These are phyloP conservation scores for Ampelomyces quisqualis DNA, from an alignment of 2,329 filamentous ascomycete species.

Conservation along the genomic window DNA sequence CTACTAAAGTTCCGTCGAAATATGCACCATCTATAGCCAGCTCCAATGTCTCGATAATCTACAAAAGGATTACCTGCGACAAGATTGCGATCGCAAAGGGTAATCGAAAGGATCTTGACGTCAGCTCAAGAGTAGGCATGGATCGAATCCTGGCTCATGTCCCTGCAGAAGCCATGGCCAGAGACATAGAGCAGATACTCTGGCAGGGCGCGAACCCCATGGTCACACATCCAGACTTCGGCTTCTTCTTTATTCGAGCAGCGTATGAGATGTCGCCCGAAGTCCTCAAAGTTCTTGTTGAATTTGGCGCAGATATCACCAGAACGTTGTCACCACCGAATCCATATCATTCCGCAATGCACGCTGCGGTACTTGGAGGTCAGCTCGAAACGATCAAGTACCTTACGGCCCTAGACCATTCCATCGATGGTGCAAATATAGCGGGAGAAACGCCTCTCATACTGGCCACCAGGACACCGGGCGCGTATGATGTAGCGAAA, in stretches of 20 bases:
- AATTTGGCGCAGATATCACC: slow-evolving; percentile 36
- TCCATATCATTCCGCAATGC: slow-evolving; percentile 28
- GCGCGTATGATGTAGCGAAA: slow-evolving; percentile 27
- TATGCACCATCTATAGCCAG: slow-evolving; percentile 26
- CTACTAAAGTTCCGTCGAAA: slow-evolving; percentile 8
- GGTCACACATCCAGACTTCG: slow-evolving; percentile 32
- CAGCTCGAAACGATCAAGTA: slow-evolving; percentile 30
- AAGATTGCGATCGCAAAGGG: slow-evolving; percentile 32
- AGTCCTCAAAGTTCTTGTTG: slow-evolving; percentile 26
- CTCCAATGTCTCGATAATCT: slow-evolving; percentile 30
- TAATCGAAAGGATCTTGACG: slow-evolving; percentile 26
- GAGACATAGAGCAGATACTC: slow-evolving; percentile 32
- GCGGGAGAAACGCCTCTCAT: slow-evolving; percentile 37
- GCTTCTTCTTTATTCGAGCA: slow-evolving; percentile 32
- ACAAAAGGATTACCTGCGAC: slow-evolving; percentile 29
- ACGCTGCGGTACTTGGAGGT: slow-evolving; percentile 31
- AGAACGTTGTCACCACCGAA: slow-evolving; percentile 13
- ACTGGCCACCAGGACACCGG: slow-evolving; percentile 31
- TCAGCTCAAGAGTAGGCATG: slow-evolving; percentile 27
- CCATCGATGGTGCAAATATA: slow-evolving; percentile 28
- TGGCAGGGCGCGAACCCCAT: slow-evolving; percentile 37
- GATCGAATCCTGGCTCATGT: slow-evolving; percentile 35
- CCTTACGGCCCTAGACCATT: slow-evolving; percentile 27
- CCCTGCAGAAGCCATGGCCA: slow-evolving; percentile 20
- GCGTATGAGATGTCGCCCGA: slow-evolving; percentile 29